Base-by-base conservation (phyloP, 768 basidiomycete genomes). In the Tricholoma saponaceum region DNA sequence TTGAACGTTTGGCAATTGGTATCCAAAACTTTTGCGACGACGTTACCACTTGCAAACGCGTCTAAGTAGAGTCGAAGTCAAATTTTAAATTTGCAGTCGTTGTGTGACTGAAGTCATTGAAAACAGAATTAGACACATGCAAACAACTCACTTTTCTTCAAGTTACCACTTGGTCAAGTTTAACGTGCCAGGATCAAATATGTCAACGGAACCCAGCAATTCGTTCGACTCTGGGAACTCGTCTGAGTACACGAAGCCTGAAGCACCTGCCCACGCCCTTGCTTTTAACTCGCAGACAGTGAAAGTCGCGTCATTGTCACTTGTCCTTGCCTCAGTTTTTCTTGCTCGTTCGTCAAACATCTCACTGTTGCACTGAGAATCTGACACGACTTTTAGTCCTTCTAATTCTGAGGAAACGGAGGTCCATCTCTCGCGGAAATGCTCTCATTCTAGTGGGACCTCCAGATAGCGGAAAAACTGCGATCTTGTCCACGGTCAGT, bases 401-500 rank as follows among this genome's bases (percentile, higher is more conserved):
- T 30, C 55, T 81, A 12, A 64, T 82, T 33, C 70, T 81, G 20
- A 74, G 67, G 46, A 73, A 72, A 60, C 72, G 74, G 54, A 82
- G 72, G 63, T 74, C 80, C 6, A 73, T 68, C 43, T 70, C 79
- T 1, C 74, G 71, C 66, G 84, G 86, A 23, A 83, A 80, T 67
- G 73, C 80, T n/a, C 65, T 94, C n/a, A 70, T 94, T 4, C 74
- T 94, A n/a, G 79, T 89, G 3, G 92, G 92, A 2, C 76, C 85
- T 37, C 79, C 85, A 5, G 89, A 92, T 70, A 82, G 83, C 1
- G 92, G 92, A 49, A 94, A 94, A 74, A 93, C 92, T 1, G 79
- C 90, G 18, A 84, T 93, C 37, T 67, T 92, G 51, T 84, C 87
- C 22, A 77, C 81, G 60, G 92, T 90, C 59, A 62, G 85, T 78